Base-by-base conservation (phyloP, 2,329 filamentous ascomycete species). In the Xylaria arbuscula region DNA sequence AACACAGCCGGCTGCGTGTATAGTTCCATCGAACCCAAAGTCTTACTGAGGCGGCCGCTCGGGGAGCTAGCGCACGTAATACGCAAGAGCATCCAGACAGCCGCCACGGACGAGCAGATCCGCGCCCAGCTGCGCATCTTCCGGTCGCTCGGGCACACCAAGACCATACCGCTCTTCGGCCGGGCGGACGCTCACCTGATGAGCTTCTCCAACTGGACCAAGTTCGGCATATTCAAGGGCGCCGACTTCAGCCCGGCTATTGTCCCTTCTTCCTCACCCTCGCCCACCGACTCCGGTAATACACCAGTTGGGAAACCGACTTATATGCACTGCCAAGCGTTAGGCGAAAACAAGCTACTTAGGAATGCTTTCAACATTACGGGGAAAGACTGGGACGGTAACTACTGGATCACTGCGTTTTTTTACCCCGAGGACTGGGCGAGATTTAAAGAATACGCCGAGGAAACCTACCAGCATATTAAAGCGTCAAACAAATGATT, bases 401-500 rank as follows among this genome's bases (percentile, higher is more conserved):
- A 58, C 36, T 69, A 69, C 40, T 69, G 67, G 67, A 48, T 66
- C 57, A 69, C 67, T 13, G 51, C 53, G 2, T 66, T 66, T 47
- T 28, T 66, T 7, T 66, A 62, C 19, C 67, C 57, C 7, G 67
- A 69, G 40, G 67, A 62, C 28, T 66, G 63, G 51, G 63, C 47
- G 2, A 66, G 53, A 47, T 51, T 69, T 4, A 57, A 69, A 38
- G 63, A 38, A 13, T 66, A 69, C 47, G 62, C 66, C 15, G 56
- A 59, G 42, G 22, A 69, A 36, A 66, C 67, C 38, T 38, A 28
- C n/a, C 19, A 59, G 13, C 51, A 15, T 13, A 62, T 69, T 15
- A 54, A 51, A 59, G 40, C 59, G 32, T 3, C 32, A 36, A 62
- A 61, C 28, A 66, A 32, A 40, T 56, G 38, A 62, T 56, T 10